Base-by-base conservation (phyloP, 1,284 basidiomycete genomes). In the Cutaneotrichosporon arboriforme region DNA sequence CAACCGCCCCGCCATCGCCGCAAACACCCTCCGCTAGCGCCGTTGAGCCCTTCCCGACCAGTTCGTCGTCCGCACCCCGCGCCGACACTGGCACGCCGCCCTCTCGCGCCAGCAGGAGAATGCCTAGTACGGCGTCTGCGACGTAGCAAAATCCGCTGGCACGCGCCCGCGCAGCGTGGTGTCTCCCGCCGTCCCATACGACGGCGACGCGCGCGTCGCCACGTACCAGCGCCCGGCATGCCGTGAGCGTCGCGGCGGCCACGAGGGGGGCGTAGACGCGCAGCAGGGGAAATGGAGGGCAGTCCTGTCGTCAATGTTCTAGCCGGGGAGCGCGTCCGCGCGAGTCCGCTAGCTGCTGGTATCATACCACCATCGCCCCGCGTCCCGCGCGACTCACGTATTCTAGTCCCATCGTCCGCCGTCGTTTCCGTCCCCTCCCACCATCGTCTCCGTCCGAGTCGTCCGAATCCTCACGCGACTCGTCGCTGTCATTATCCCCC, bases 131-230 rank as follows among this genome's bases (percentile, higher is more conserved):
- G 50, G 86, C 85, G 69, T 97, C 93, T 4, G 90, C 89, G 23
- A 96, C 84, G 69, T 96, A 97, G 76, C 92, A 97, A 74, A 91
- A 97, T 0, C 92, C 93, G 3, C 87, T 84, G 0, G 90, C 89
- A 46, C 78, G 79, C 62, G 67, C 84, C 80, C 87, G 81, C 26
- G 64, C 57, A 0, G 73, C 70, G 49, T 75, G 74, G 63, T 76
- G 76, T 44, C 77, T 52, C 43, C 89, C 88, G 8, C 88, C 88
- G 59, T 88, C 87, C 88, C 88, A 96, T 63, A 81, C 84, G 33
- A 97, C 83, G 0, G 85, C 82, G 12, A 87, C 76, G 34, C 86
- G 80, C 2, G 81, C 79, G 34, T 60, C 38, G 1, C 77, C 77
- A 1, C 80, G 72, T 9, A 79, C 77, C 5, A 96, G 76, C 2